Evolutionary conservation across 2,329 filamentous ascomycete species (phyloP).

Genomic region (Aspergillaceae sp.): DNA sequence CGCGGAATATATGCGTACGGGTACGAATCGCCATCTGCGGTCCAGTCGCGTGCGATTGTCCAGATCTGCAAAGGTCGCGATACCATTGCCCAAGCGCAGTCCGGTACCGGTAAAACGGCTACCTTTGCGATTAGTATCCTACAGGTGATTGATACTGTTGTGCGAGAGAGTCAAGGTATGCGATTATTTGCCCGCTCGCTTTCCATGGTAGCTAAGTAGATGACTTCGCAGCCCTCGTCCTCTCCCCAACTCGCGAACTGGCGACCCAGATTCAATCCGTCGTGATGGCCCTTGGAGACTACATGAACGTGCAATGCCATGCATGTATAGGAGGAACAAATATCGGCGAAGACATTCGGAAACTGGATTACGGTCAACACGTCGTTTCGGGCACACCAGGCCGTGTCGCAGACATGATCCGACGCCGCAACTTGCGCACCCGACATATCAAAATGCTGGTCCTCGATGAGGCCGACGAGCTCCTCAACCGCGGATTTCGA

Average conservation of each 20-base stretch:
- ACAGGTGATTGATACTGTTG: conserved; percentile 87
- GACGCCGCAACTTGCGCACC: conserved; percentile 62
- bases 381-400: conserved; percentile 97
- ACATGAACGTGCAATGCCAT: conserved; percentile 99
- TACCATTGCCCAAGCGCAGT: conserved; percentile 96
- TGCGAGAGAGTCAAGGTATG: conserved; percentile 73
- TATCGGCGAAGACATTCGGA: conserved; percentile 93
- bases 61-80: conserved; percentile 99
- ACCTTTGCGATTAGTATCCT: conserved; percentile 96
- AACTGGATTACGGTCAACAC: conserved; percentile 95
- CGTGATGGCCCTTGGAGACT: conserved; percentile 98
- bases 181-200: neutral
- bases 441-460: conserved; percentile 72
- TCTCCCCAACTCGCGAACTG: conserved; percentile 92
- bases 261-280: conserved; percentile 98
- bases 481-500: conserved; percentile 87
- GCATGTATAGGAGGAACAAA: conserved; percentile 98
- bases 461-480: conserved; percentile 66
- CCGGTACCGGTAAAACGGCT: conserved; percentile 91
- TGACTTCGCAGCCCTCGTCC: conserved; percentile 59
- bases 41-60: conserved; percentile 95
- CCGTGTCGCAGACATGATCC: conserved; percentile 80
- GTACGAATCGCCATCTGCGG: conserved; percentile 94
- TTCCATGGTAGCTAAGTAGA: conserved; percentile 2
- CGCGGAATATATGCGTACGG: conserved; percentile 97